Conservation (phyloP, 2,329 filamentous ascomycete genomes). For the Aspergillus caelatus region DNA sequence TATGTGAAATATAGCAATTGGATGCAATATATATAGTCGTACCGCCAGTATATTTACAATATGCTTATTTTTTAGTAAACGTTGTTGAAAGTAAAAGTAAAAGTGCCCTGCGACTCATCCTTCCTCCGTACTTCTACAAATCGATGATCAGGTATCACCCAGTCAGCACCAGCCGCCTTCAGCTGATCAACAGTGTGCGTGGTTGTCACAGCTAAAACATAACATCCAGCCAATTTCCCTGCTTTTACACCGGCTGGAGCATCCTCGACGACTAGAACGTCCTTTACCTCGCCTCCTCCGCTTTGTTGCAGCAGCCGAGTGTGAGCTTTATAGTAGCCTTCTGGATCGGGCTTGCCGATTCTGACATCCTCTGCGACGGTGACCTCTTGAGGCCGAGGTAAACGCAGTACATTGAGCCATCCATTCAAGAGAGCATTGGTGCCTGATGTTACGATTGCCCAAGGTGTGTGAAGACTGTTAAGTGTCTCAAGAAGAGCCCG, state of each 20-base stretch:
- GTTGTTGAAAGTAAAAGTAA: not conserved
- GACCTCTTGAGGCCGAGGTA: constrained; percentile 6
- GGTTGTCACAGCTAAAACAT: not conserved
- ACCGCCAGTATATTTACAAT: not conserved
- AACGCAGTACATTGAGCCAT: constrained; percentile 4
- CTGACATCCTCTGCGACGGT: constrained; percentile 10
- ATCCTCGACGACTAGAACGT: not conserved
- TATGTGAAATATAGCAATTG: not conserved
- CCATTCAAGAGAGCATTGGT: constrained; percentile 1
- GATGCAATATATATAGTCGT: not conserved
- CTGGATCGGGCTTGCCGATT: constrained; percentile 8
- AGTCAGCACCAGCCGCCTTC: not conserved
- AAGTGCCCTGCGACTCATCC: not conserved
- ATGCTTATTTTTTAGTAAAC: not conserved
- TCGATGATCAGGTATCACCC: not conserved
- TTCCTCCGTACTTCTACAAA: not conserved
- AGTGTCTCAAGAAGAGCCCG: constrained; percentile 6
- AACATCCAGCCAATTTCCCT: not conserved
- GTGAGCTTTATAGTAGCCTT: constrained; percentile 1
- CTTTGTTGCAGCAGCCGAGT: not conserved
- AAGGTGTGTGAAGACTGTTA: not conserved
- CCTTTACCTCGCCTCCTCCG: not conserved
- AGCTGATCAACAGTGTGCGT: not conserved
- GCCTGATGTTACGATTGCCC: constrained; percentile 7
- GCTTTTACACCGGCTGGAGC: not conserved